Base-by-base conservation (phyloP, 1,284 basidiomycete genomes). In the Ceratobasidium sp. region DNA sequence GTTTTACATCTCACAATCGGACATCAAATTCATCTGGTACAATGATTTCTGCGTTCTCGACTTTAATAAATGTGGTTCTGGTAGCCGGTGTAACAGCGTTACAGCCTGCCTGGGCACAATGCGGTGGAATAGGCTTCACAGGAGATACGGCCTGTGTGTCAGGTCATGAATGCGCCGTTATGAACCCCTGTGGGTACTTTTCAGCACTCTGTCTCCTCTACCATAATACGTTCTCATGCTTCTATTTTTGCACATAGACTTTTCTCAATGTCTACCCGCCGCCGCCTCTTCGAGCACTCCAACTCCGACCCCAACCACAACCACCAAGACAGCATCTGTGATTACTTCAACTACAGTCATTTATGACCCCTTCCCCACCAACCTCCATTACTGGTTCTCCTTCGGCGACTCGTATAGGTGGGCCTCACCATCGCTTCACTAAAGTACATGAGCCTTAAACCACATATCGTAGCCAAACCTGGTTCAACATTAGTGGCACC, bases 351-450 rank as follows among this genome's bases (percentile, higher is more conserved):
- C 61, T 1, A 14, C 66, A 30, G 30, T 59, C 14, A 47, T 61
- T 16, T 30, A 43, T 14, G 16, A 54, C n/a, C 18, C 58, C 13
- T n/a, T 59, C 4, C 43, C 67, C 4, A 46, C 49, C 21, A 47
- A 54, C 14, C 38, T 57, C 6, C 64, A 74, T 18, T 75, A 75
- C 54, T 75, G 74, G 74, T 75, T 73, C 62, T 73, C 66, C 1
- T 75, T 75, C 46, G 74, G 74, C 41, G 74, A 75, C 41, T 75
- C 74, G 0, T 75, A 75, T 49, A 75, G 73, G 52, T 47, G 23
- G 46, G 59, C 32, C 43, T 28, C 30, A 23, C 30, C 6, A 1
- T 9, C 9, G 16, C 9, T 3, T 30, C 13, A 18, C 47, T 63
- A 0, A 63, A 38, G 13, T 47, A 57, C 18, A 38, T 18, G 0